Evolutionary conservation across 192 early-diverging fungal genomes (phyloP).

Genomic region (Coemansia biformis): DNA sequence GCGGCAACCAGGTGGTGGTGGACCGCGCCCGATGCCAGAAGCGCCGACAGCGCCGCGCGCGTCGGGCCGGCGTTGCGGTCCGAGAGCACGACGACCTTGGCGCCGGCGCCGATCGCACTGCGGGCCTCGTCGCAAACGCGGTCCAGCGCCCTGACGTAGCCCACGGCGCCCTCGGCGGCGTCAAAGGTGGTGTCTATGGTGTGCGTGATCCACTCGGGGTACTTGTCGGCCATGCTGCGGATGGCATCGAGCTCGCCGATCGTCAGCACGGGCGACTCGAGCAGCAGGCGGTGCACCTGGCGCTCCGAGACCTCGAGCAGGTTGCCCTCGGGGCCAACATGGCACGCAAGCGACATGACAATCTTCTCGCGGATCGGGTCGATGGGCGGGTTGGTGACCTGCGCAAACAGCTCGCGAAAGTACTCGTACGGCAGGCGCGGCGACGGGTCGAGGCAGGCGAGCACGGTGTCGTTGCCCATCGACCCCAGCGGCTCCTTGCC

Average conservation of each 20-base stretch:
- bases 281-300: conserved; percentile 73
- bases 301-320: conserved; percentile 75
- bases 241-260: conserved; percentile 76
- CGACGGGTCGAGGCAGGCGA: conserved; percentile 84
- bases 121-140: conserved; percentile 81
- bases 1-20: conserved; percentile 89
- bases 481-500: conserved; percentile 97
- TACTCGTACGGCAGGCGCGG: conserved; percentile 94
- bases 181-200: conserved; percentile 84
- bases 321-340: conserved; percentile 92
- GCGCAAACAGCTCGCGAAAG: conserved; percentile 96
- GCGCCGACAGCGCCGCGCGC: conserved; percentile 75
- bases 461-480: conserved; percentile 95
- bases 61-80: conserved; percentile 61
- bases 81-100: conserved; percentile 80
- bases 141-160: conserved; percentile 76
- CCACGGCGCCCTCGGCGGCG: conserved; percentile 65
- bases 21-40: conserved; percentile 85
- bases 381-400: conserved; percentile 98
- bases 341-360: conserved; percentile 95
- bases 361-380: conserved; percentile 98
- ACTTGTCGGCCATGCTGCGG: conserved; percentile 58
- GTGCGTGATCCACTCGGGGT: conserved; percentile 62
- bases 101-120: conserved; percentile 68
- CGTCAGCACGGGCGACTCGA: conserved; percentile 85